Conservation (phyloP, 2,329 filamentous ascomycete genomes). For the Septoria linicola region DNA sequence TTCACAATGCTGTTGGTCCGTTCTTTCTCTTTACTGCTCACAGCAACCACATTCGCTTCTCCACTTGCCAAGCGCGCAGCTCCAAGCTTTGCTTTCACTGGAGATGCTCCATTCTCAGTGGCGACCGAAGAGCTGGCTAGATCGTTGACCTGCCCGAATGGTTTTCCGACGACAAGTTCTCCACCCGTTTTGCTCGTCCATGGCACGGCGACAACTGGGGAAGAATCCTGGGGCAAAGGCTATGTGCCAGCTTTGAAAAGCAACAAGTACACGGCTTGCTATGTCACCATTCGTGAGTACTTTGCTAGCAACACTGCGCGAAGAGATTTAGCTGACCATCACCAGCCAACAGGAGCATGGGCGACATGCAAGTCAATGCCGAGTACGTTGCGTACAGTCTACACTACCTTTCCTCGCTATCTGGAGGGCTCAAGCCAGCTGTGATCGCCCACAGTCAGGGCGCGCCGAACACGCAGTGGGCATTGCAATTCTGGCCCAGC, state of each 20-base stretch:
- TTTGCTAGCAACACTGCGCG: neutral
- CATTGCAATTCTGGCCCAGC: slow-evolving; percentile 36
- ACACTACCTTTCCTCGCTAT: slow-evolving; percentile 32
- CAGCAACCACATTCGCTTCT: slow-evolving; percentile 17
- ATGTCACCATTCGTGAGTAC: slow-evolving; percentile 33
- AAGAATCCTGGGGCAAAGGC: slow-evolving; percentile 32
- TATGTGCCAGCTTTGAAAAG: slow-evolving; percentile 33
- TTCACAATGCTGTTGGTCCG: slow-evolving; percentile 19
- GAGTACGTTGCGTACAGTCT: slow-evolving; percentile 37
- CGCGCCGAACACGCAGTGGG: slow-evolving; percentile 35
- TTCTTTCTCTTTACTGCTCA: slow-evolving; percentile 14
- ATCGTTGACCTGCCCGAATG: slow-evolving; percentile 34
- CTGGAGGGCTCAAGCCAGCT: slow-evolving; percentile 29
- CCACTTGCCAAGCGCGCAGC: slow-evolving; percentile 22
- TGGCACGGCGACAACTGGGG: slow-evolving; percentile 33
- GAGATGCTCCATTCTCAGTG: slow-evolving; percentile 35
- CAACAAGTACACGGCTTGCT: slow-evolving; percentile 36
- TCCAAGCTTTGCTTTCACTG: slow-evolving; percentile 28
- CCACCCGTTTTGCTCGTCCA: slow-evolving; percentile 36
- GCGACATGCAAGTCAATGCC: slow-evolving; percentile 36
- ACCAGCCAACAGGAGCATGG: slow-evolving; percentile 32
- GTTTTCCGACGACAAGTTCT: slow-evolving; percentile 26
- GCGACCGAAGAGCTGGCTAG: slow-evolving; percentile 26
- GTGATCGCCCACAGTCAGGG: slow-evolving; percentile 36
- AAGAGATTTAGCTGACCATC: neutral